phyloP scores from a whole-genome alignment of 768 basidiomycete genomes.

The Amanita inopinata region DNA sequence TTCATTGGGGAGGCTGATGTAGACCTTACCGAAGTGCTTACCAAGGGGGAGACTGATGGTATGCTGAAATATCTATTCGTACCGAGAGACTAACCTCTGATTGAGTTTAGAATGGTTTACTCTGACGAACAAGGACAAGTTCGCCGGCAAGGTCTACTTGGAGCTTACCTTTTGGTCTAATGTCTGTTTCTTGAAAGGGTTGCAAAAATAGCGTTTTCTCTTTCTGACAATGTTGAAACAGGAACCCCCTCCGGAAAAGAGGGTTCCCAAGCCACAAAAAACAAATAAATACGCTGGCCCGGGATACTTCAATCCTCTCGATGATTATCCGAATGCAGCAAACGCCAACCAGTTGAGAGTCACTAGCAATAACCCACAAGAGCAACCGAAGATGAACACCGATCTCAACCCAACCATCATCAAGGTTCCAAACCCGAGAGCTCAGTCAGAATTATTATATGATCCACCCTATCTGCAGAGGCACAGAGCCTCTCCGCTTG shows the following conservation, averaged over 20 bases:
- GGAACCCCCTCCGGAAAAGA: slow-evolving; percentile 78
- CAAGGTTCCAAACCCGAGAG: slow-evolving; percentile 50
- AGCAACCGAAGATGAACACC: slow-evolving; percentile 30
- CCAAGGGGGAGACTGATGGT: slow-evolving; percentile 97
- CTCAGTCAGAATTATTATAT: slow-evolving; percentile 53
- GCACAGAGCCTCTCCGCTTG: slow-evolving; percentile 32
- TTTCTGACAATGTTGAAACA: slow-evolving; percentile 18
- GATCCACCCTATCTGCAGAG: slow-evolving; percentile 63
- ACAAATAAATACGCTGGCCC: slow-evolving; percentile 64
- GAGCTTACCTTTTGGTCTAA: slow-evolving; percentile 98
- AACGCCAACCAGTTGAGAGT: background rate
- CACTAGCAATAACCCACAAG: slow-evolving; percentile 17
- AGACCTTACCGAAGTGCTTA: slow-evolving; percentile 81
- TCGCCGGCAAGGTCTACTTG: slow-evolving; percentile 91
- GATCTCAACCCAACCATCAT: slow-evolving; percentile 55
- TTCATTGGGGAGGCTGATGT: slow-evolving; percentile 88
- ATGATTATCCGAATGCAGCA: slow-evolving; percentile 20
- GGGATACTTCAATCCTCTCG: slow-evolving; percentile 60
- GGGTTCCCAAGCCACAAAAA: slow-evolving; percentile 38
- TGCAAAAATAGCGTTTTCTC: slow-evolving; percentile 8
- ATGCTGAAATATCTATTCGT: slow-evolving; percentile 22
- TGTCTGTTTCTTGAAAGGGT: slow-evolving; percentile 33
- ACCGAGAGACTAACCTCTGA: too few species aligned
- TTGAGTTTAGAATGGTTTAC: slow-evolving; percentile 80
- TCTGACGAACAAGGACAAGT: slow-evolving; percentile 82